A percentile compares a stretch with the other conserved stretches of the same genome.
These are phyloP conservation scores for Cryptosporidium ubiquitum DNA, from an alignment of 169 alveolate genomes.

Conservation along the genomic window DNA sequence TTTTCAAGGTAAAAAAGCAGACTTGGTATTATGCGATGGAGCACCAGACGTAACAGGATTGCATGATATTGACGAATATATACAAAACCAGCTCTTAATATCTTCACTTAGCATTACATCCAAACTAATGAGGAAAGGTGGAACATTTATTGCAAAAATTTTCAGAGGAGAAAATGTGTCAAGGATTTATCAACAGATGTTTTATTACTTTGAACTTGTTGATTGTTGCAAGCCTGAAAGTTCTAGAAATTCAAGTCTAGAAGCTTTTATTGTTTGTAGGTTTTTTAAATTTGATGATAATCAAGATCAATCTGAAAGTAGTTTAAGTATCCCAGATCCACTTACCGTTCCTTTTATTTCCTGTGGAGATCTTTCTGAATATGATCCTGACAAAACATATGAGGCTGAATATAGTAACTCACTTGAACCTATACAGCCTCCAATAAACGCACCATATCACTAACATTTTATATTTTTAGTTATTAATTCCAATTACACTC, in stretches of 20 bases:
- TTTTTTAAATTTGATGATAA: conserved; percentile 6
- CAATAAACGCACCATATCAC: conserved; percentile 72
- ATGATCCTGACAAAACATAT: conserved; percentile 68
- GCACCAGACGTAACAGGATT: conserved; percentile 99
- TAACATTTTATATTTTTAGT: neutral
- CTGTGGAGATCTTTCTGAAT: conserved; percentile 64
- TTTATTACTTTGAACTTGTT: conserved; percentile 83
- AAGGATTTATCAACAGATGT: conserved; percentile 81
- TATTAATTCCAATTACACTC: conserved; percentile 37
- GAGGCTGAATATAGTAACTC: conserved; percentile 39
- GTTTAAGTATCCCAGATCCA: conserved; percentile 38
- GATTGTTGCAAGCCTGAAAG: conserved; percentile 89
- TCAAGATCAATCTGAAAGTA: neutral
- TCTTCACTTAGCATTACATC: conserved; percentile 93
- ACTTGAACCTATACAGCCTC: conserved; percentile 58
- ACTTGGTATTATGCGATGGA: conserved; percentile 97
- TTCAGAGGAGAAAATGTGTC: conserved; percentile 94
- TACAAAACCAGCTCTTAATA: conserved; percentile 93
- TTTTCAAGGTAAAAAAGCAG: conserved; percentile 86
- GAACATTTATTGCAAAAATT: conserved; percentile 95
- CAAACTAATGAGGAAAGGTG: conserved; percentile 90
- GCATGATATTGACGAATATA: conserved; percentile 85
- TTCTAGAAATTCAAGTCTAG: conserved; percentile 87
- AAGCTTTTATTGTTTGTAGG: conserved; percentile 86
- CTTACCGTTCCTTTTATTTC: conserved; percentile 53